Base-by-base conservation (phyloP, 1,284 basidiomycete species). In the Ganoderma sp. region DNA sequence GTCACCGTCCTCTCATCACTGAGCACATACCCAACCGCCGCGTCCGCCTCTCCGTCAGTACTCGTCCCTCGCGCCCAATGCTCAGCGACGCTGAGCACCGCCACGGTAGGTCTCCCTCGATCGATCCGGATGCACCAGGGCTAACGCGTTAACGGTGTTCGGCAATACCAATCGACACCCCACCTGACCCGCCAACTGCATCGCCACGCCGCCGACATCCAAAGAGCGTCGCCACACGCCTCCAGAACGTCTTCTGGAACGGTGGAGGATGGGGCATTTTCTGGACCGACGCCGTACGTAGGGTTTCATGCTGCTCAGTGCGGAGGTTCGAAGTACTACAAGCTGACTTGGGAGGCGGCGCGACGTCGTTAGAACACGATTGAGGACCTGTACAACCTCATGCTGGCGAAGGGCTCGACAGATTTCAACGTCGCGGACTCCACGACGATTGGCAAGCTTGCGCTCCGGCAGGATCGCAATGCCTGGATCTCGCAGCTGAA, bases 301-400 rank as follows among this genome's bases (percentile, higher is more conserved):
- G 9, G 25, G 9, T 56, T n/a, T 25, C 65, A 12, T 10, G 17
- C 43, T n/a, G 9, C 25, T 4, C 48, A 14, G 12, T 25, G 10
- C 48, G 7, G 12, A 25, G 10, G 22, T n/a, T 52, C 25, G 2
- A 15, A 5, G 48, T 10, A 22, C 45, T 48, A 9, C 2, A 4
- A 25, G 2, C 48, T 52, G n/a, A 50, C n/a, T 22, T 50, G 48
- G 5, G 48, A 25, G 28, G 22, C 22, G 22, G 48, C 48, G 12
- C 48, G 4, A 25, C 28, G 14, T 32, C 32, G 4, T 12, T 66
- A 87, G 85, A 88, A 87, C 71, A 81, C 85, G 6, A 71, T 86
- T 32, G 87, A 87, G 72, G 86, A 87, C 70, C 73, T 87, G 7
- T 84, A 87, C 71, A 87, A 85, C 75, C 75, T 87, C 65, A 87